Evolutionary conservation across 139 green algal species (phyloP).

Genomic region (Mychonastes homosphaera): DNA sequence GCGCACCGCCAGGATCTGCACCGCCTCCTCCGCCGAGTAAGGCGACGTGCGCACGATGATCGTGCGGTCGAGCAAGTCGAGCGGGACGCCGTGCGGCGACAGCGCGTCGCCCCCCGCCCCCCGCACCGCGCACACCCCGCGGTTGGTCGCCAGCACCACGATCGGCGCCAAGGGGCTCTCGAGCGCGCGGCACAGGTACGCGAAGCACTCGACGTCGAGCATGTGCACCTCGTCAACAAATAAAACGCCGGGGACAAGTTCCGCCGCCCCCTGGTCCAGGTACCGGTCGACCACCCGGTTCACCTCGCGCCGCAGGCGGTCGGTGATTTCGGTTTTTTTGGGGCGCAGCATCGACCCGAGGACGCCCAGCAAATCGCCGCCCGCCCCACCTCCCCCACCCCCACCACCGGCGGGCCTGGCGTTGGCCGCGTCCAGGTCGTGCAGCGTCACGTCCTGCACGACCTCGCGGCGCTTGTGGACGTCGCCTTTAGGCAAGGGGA

Average conservation of each 20-base stretch:
- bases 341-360: conserved; percentile 93
- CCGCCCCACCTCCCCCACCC: conserved; percentile 25
- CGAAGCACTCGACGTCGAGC: conserved; percentile 99
- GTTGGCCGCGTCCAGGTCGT: conserved; percentile 96
- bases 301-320: conserved; percentile 96
- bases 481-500: conserved; percentile 98
- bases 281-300: conserved; percentile 83
- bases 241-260: conserved; percentile 95
- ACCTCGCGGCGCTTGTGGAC: conserved; percentile 99
- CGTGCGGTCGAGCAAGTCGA: conserved; percentile 94
- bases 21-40: conserved; percentile 80
- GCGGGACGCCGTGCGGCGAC: conserved; percentile 87
- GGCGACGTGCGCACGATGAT: conserved; percentile 98
- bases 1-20: conserved; percentile 84
- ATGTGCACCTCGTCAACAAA: conserved; percentile 99
- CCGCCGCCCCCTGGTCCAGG: conserved; percentile 63
- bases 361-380: conserved; percentile 87
- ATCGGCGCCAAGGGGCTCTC: conserved; percentile 90
- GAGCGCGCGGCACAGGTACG: conserved; percentile 78
- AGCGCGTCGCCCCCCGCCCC: conserved; percentile 66
- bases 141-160: conserved; percentile 97
- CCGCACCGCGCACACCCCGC: conserved; percentile 75
- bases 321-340: conserved; percentile 99
- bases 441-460: conserved; percentile 97
- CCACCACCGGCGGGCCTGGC: conserved; percentile 61